A percentile compares a stretch with the other conserved stretches of the same genome.
These are phyloP conservation scores for Candida anutae DNA, from an alignment of 1,139 yeast genomes.

Conservation along the genomic window DNA sequence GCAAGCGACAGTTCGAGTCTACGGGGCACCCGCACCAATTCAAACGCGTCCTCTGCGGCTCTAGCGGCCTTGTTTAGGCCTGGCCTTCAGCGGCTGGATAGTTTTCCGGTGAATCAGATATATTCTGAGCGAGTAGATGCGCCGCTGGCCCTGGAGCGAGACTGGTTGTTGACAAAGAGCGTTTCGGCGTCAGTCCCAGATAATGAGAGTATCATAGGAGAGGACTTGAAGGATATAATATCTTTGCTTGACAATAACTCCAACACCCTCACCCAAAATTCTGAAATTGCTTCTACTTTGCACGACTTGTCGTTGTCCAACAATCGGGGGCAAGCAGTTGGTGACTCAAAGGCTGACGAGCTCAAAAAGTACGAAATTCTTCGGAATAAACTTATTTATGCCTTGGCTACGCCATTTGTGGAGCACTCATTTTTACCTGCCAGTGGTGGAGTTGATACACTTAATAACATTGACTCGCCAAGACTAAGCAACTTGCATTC, in stretches of 20 bases:
- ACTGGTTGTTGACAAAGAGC: neutral
- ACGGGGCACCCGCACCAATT: conserved; percentile 22
- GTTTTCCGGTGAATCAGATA: conserved; percentile 24
- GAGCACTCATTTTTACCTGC: conserved; percentile 31
- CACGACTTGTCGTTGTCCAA: conserved; percentile 49
- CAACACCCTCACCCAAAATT: conserved; percentile 20
- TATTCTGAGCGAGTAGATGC: conserved; percentile 6
- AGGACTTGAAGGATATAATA: conserved; percentile 40
- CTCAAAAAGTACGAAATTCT: conserved; percentile 31
- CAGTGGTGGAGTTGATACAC: neutral
- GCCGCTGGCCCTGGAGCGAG: conserved; percentile 1
- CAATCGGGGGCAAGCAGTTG: conserved; percentile 5
- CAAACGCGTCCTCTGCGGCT: conserved; percentile 59
- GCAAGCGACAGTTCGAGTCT: conserved; percentile 14
- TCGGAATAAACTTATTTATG: conserved; percentile 50
- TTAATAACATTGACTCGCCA: neutral
- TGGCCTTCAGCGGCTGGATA: conserved; percentile 26
- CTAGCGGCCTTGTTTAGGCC: conserved; percentile 50
- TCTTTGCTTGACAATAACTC: conserved; percentile 32
- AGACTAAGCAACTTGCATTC: conserved; percentile 7
- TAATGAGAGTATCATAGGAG: conserved; percentile 13
- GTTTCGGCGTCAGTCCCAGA: conserved; percentile 1
- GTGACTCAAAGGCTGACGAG: conserved; percentile 3
- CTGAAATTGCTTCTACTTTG: conserved; percentile 44
- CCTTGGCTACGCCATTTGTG: conserved; percentile 69